Conservation (phyloP, 2,329 filamentous ascomycete genomes). For the Penicillium sp. region DNA sequence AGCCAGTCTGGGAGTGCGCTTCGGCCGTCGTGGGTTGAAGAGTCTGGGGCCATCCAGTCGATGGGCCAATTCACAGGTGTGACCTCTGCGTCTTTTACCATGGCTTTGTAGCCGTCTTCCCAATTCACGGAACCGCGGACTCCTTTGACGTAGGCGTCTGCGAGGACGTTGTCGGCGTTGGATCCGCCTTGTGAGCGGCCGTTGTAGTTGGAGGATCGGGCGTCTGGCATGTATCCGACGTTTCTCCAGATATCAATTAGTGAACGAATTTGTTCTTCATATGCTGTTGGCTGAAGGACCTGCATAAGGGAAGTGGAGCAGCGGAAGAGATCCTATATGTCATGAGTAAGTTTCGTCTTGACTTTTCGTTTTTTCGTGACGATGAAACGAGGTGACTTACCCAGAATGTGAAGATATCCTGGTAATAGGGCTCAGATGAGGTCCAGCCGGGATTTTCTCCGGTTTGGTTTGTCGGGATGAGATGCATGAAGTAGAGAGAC, state of each 20-base stretch:
- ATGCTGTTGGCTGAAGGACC: slow-evolving; percentile 61
- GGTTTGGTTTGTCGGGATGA: slow-evolving; percentile 68
- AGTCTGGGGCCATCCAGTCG: slow-evolving; percentile 54
- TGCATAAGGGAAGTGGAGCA: slow-evolving; percentile 66
- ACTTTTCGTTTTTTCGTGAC: background rate
- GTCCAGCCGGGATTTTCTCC: slow-evolving; percentile 69
- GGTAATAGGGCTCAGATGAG: slow-evolving; percentile 66
- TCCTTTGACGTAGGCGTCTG: slow-evolving; percentile 70
- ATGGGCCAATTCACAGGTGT: slow-evolving; percentile 59
- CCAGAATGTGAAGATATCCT: slow-evolving; percentile 72
- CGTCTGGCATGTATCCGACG: slow-evolving; percentile 65
- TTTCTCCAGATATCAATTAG: slow-evolving; percentile 67
- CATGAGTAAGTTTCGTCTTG: background rate
- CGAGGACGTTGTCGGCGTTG: slow-evolving; percentile 70
- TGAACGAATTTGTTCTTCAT: slow-evolving; percentile 66
- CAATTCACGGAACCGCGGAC: slow-evolving; percentile 62
- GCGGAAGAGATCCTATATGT: slow-evolving; percentile 54
- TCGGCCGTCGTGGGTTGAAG: slow-evolving; percentile 66
- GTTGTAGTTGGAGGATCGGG: slow-evolving; percentile 66
- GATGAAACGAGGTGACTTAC: slow-evolving; percentile 12
- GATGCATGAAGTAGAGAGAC: slow-evolving; percentile 67
- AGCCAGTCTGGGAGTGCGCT: slow-evolving; percentile 70
- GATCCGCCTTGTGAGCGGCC: slow-evolving; percentile 68
- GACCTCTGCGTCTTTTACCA: slow-evolving; percentile 67
- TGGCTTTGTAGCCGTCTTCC: slow-evolving; percentile 61